Conservation (phyloP, 139 green algal species). For the Chlorella sp. region DNA sequence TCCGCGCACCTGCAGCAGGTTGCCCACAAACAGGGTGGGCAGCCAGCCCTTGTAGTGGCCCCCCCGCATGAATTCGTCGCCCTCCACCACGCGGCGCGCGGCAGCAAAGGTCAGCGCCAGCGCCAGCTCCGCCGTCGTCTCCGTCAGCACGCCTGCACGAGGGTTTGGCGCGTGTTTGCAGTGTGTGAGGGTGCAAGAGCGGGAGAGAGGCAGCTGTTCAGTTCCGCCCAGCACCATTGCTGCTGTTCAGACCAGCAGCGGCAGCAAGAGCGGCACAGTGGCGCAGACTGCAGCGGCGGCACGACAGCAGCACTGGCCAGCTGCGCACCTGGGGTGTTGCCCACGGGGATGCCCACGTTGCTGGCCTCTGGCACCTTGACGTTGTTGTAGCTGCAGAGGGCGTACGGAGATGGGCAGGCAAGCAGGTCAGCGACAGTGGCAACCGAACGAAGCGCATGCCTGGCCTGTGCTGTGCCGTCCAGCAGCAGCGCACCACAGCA, state of each 20-base stretch:
- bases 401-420: background rate
- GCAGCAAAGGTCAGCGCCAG: slow-evolving; percentile 92
- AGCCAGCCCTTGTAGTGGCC: slow-evolving; percentile 97
- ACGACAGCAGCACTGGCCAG: no score
- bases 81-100: slow-evolving; percentile 92
- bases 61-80: slow-evolving; percentile 96
- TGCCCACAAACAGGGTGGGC: slow-evolving; percentile 93
- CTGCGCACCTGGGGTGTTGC: slow-evolving; percentile 95
- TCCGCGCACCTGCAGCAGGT: slow-evolving; percentile 76
- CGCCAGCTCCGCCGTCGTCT: slow-evolving; percentile 98
- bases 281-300: no score
- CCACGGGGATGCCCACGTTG: slow-evolving; percentile 89
- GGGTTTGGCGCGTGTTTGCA: no score
- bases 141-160: slow-evolving; percentile 87
- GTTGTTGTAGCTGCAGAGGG: slow-evolving; percentile 91
- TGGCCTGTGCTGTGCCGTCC: no score
- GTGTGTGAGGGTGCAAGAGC: no score
- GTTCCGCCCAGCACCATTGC: no score
- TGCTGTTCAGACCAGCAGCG: no score
- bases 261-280: no score
- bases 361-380: slow-evolving; percentile 91
- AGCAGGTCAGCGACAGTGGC: no score
- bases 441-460: no score
- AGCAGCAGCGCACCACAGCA: no score
- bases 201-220: no score